A percentile compares a stretch with the other conserved stretches of the same genome.
Conservation (phyloP, 768 basidiomycete species). For the Obba rivulosa region DNA sequence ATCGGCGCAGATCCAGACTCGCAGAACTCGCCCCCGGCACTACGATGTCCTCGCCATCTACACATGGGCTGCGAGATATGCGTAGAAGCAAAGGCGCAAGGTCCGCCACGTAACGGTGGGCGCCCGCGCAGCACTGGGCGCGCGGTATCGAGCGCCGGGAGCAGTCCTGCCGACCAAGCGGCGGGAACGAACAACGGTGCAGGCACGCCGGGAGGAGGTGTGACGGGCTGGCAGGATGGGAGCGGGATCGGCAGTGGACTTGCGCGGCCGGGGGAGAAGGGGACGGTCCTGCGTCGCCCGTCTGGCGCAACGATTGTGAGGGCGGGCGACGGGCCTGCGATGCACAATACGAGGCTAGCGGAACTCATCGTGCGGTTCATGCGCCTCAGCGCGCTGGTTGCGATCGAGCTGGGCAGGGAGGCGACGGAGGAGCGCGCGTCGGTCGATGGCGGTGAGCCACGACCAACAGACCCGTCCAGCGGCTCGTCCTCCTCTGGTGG, state of each 20-base stretch:
- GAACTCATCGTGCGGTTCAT: conserved; percentile 70
- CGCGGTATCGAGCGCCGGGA: conserved; percentile 17
- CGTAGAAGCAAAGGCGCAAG: conserved; percentile 48
- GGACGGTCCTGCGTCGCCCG: conserved; percentile 55
- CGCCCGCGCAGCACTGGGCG: conserved; percentile 11
- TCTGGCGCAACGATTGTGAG: conserved; percentile 8
- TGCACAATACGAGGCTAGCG: conserved; percentile 59
- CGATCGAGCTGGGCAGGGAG: conserved; percentile 72
- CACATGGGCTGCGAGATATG: conserved; percentile 74
- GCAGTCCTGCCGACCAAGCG: conserved; percentile 18
- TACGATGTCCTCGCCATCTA: conserved; percentile 70
- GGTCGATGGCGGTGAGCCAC: conserved; percentile 31
- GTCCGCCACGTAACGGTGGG: conserved; percentile 9
- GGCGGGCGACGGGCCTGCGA: conserved; percentile 28
- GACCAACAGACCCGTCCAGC: conserved; percentile 13
- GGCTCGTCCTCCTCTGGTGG: background rate
- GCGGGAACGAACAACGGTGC: background rate
- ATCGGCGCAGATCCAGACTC: conserved; percentile 58
- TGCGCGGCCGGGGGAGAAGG: conserved; percentile 46
- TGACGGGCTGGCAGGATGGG: conserved; percentile 73
- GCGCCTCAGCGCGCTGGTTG: conserved; percentile 71
- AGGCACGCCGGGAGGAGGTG: conserved; percentile 36
- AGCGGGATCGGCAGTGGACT: conserved; percentile 71
- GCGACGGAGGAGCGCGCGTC: conserved; percentile 37
- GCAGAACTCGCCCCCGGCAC: conserved; percentile 54